Evolutionary conservation across 495 filamentous ascomycete species (phyloP).

Genomic region (Penicillium lagena): DNA sequence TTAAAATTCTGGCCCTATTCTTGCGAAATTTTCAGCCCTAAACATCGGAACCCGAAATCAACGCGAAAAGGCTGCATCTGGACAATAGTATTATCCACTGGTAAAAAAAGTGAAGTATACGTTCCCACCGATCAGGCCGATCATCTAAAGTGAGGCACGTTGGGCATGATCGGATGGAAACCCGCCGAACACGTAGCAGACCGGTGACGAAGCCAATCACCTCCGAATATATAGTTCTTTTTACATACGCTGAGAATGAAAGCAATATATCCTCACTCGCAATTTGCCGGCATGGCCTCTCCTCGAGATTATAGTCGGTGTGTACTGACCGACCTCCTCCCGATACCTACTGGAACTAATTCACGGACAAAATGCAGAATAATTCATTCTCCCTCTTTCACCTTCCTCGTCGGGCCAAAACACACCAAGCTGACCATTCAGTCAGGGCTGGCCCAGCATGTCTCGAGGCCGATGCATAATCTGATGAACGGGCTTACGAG

Average conservation of each 20-base stretch:
- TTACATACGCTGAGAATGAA: too few species aligned
- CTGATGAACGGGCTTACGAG: constrained; percentile 38
- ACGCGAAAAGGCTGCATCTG: too few species aligned
- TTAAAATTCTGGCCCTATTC: too few species aligned
- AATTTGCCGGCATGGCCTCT: constrained; percentile 16
- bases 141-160: too few species aligned
- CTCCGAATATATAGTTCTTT: constrained; percentile 3
- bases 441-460: constrained; percentile 38
- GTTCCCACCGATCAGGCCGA: too few species aligned
- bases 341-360: neutral
- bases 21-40: too few species aligned
- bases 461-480: constrained; percentile 40
- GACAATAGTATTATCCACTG: too few species aligned
- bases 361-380: constrained; percentile 19
- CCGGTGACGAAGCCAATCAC: constrained; percentile 19
- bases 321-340: constrained; percentile 6
- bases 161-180: constrained; percentile 16
- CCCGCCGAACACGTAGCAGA: constrained; percentile 33
- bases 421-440: constrained; percentile 42
- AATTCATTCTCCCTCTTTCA: constrained; percentile 37
- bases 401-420: constrained; percentile 42
- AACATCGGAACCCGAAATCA: too few species aligned
- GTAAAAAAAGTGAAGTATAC: too few species aligned
- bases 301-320: constrained; percentile 28
- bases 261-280: too few species aligned